These are phyloP conservation scores for Coniella lustricola DNA, from an alignment of 2,329 filamentous ascomycete species.

Conservation along the genomic window DNA sequence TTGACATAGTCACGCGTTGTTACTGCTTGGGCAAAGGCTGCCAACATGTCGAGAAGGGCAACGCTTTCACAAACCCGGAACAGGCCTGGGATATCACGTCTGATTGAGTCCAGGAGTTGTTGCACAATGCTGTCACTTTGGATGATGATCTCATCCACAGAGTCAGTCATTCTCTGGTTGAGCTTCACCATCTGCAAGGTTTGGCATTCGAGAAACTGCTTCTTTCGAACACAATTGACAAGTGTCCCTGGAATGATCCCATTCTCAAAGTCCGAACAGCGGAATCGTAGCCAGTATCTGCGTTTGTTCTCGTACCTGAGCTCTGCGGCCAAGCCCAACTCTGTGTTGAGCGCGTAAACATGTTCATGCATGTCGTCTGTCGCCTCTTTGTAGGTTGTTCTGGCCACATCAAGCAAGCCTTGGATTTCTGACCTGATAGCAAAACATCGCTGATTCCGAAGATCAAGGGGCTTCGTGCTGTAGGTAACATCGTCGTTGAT, in stretches of 20 bases:
- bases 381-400: slow-evolving; percentile 83
- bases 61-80: slow-evolving; percentile 84
- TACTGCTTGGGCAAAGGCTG: slow-evolving; percentile 67
- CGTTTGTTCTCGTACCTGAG: slow-evolving; percentile 71
- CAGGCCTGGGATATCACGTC: slow-evolving; percentile 61
- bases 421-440: slow-evolving; percentile 62
- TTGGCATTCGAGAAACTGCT: slow-evolving; percentile 76
- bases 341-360: slow-evolving; percentile 59
- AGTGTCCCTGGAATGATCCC: slow-evolving; percentile 58
- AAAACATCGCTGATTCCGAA: slow-evolving; percentile 67
- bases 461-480: slow-evolving; percentile 70
- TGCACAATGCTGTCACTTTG: slow-evolving; percentile 75
- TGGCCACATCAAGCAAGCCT: slow-evolving; percentile 78
- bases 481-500: slow-evolving; percentile 80
- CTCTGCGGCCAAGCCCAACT: slow-evolving; percentile 52
- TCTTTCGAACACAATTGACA: slow-evolving; percentile 69
- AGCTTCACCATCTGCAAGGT: slow-evolving; percentile 78
- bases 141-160: slow-evolving; percentile 74
- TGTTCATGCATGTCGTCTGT: slow-evolving; percentile 56
- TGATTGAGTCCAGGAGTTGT: slow-evolving; percentile 63
- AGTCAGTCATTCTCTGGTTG: slow-evolving; percentile 69
- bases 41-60: slow-evolving; percentile 79
- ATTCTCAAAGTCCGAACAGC: slow-evolving; percentile 54
- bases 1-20: slow-evolving; percentile 59
- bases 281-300: slow-evolving; percentile 71